Conservation (phyloP, 108 stramenopile genomes). For the Mediolabrus comicus region DNA sequence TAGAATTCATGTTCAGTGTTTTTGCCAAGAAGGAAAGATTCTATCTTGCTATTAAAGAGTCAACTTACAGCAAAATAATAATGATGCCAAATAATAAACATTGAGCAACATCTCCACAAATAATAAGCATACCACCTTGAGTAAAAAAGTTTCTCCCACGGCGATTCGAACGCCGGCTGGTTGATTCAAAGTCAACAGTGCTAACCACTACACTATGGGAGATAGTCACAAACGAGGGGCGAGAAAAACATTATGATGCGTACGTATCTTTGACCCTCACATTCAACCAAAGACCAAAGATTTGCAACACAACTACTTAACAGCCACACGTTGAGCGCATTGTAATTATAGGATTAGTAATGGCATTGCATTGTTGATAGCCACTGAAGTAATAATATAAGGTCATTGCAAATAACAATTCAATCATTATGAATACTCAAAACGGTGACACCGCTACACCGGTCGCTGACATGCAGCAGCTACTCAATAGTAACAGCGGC, state of each 20-base stretch:
- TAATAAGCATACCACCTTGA: no score
- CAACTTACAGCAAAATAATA: no score
- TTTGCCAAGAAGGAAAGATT: no score
- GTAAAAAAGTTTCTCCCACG: constrained; percentile 28
- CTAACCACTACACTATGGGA: constrained; percentile 54
- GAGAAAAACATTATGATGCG: neutral
- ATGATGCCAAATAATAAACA: no score
- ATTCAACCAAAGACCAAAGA: neutral
- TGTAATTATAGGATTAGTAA: no score
- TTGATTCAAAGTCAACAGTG: constrained; percentile 59
- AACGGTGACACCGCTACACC: neutral
- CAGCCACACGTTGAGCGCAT: no score
- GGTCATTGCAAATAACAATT: neutral
- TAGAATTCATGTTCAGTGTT: no score
- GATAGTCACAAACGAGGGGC: neutral
- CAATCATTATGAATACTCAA: neutral
- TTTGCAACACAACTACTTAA: no score
- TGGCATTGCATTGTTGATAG: no score
- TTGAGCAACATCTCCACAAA: no score
- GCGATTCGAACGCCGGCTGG: constrained; percentile 45
- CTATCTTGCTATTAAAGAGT: no score
- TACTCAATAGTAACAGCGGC: neutral
- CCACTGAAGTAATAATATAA: neutral
- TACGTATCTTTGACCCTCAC: neutral
- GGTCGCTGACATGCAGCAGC: neutral